Percentiles rank a stretch among this genome's conserved stretches.
Evolutionary conservation across 2,329 filamentous ascomycete species (phyloP).

Genomic region (Blastomyces emzantsi): DNA sequence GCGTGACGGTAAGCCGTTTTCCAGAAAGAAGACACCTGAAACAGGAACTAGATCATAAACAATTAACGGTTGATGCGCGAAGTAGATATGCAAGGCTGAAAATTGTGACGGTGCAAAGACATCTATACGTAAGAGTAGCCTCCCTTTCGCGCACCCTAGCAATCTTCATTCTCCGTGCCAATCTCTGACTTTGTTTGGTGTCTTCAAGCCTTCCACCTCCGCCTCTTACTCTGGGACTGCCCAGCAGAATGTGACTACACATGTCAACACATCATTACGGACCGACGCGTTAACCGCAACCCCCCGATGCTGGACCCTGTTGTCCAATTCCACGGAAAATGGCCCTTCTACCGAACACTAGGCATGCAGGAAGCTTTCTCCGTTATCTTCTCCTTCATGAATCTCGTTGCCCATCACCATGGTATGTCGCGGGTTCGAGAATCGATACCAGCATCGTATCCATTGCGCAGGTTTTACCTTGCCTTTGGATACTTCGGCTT

Average conservation of each 20-base stretch:
- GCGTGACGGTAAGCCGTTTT: constrained; percentile 58
- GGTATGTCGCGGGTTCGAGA: constrained; percentile 64
- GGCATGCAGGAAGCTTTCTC: constrained; percentile 94
- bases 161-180: constrained; percentile 12
- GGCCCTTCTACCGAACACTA: constrained; percentile 85
- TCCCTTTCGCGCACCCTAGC: constrained; percentile 8
- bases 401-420: constrained; percentile 73
- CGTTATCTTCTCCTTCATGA: constrained; percentile 86
- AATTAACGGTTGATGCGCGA: constrained; percentile 32
- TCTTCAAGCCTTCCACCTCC: constrained; percentile 65
- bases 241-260: constrained; percentile 93
- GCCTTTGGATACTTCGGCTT: constrained; percentile 72
- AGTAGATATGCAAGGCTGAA: constrained; percentile 61
- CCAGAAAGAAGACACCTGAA: constrained; percentile 10
- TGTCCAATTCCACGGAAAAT: constrained; percentile 96
- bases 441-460: constrained; percentile 61
- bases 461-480: constrained; percentile 71
- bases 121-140: constrained; percentile 55
- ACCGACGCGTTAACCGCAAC: constrained; percentile 55
- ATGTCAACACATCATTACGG: constrained; percentile 88
- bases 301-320: constrained; percentile 57
- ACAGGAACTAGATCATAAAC: neutral
- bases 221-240: constrained; percentile 86
- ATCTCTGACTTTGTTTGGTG: constrained; percentile 17
- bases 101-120: constrained; percentile 65